These are phyloP conservation scores for Chrysosporium keratinophilum DNA, from an alignment of 2,329 filamentous ascomycete species.

Conservation along the genomic window DNA sequence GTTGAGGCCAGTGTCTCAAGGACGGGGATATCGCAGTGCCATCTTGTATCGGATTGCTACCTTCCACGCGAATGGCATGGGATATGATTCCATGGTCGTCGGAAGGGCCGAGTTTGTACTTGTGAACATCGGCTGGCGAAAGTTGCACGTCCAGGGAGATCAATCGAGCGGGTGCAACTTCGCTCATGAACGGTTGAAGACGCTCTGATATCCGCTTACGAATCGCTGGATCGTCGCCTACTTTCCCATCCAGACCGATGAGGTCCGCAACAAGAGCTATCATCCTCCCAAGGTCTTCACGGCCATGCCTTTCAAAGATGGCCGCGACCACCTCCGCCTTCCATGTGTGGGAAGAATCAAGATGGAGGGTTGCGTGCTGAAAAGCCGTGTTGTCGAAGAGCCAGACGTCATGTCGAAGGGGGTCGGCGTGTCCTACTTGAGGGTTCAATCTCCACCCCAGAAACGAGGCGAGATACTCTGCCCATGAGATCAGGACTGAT, in stretches of 20 bases:
- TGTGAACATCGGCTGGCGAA: slow-evolving; percentile 28
- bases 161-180: slow-evolving; percentile 59
- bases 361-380: slow-evolving; percentile 28
- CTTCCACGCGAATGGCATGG: slow-evolving; percentile 45
- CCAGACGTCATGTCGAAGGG: slow-evolving; percentile 67
- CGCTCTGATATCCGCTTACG: slow-evolving; percentile 52
- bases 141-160: slow-evolving; percentile 56
- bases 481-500: slow-evolving; percentile 12
- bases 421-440: slow-evolving; percentile 49
- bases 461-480: slow-evolving; percentile 24
- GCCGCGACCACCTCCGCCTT: slow-evolving; percentile 73
- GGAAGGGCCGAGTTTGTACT: slow-evolving; percentile 56
- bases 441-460: slow-evolving; percentile 42
- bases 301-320: slow-evolving; percentile 64
- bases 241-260: slow-evolving; percentile 54
- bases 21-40: slow-evolving; percentile 40
- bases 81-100: slow-evolving; percentile 61
- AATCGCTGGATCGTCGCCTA: slow-evolving; percentile 45
- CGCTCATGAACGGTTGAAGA: slow-evolving; percentile 60
- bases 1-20: slow-evolving; percentile 21
- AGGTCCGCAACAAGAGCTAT: slow-evolving; percentile 61
- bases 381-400: slow-evolving; percentile 83
- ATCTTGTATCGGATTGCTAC: slow-evolving; percentile 32
- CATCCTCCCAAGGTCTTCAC: slow-evolving; percentile 55
- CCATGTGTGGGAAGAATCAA: slow-evolving; percentile 44